Conservation (phyloP, 257 asterid genomes). For the Solanum bulbocastanum region DNA sequence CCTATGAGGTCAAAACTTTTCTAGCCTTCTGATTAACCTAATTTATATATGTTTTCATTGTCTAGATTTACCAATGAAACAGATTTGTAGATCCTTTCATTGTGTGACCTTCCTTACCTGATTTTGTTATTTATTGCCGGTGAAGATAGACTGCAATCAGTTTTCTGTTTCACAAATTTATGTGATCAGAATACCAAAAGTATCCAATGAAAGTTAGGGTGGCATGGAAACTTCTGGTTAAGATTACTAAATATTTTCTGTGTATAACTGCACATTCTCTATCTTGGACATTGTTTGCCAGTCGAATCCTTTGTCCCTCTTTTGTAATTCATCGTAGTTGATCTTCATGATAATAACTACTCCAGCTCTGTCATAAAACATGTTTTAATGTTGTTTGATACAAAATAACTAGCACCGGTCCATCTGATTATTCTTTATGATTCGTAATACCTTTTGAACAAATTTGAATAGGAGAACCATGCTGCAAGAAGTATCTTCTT, state of each 20-base stretch:
- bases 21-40: background rate
- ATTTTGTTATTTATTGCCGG: background rate
- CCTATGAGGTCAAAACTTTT: constrained; percentile 26
- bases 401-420: background rate
- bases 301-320: background rate
- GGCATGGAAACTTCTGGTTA: background rate
- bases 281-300: background rate
- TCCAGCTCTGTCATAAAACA: background rate
- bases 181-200: background rate
- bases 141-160: background rate
- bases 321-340: background rate
- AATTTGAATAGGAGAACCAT: background rate
- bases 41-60: background rate
- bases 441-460: background rate
- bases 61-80: background rate
- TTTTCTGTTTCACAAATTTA: background rate
- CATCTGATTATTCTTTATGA: background rate
- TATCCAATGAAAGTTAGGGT: background rate
- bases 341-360: background rate
- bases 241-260: background rate
- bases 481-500: background rate
- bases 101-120: background rate
- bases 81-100: background rate
- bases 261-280: background rate
- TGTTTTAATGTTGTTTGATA: background rate